Evolutionary conservation across 306 rosid genomes (phyloP), one percentile per base, ranked within the genome.

Genomic region (Argentina anserina): DNA sequence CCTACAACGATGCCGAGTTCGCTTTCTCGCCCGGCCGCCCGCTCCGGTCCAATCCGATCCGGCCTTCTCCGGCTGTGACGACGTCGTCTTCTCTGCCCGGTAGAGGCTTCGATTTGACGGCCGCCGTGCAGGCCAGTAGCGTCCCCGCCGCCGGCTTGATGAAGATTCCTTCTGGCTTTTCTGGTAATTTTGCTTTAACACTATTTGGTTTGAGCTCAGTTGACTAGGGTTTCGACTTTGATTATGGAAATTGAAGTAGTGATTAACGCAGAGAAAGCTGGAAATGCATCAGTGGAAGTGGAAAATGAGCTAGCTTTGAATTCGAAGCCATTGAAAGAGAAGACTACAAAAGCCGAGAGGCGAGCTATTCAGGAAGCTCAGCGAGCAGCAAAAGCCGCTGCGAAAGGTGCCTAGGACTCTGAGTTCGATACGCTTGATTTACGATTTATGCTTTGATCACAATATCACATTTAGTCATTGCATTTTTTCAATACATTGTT

Each of bases 321-420:
- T 77, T 69, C 81, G 23, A 83, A 84, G 85, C 82, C 88, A 7
- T 75, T 79, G 46, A 90, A 88, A 75, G 87, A 56, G 59, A 90
- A 88, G 83, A 78, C 87, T 33, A 83, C 96, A 10, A 92, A 88
- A 83, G 97, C 93, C 64, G 96, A 92, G 84, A 90, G 96, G 76
- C 89, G 93, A 21, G 93, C 97, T 33, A 41, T 90, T 79, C 98
- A 92, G 73, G 98, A 92, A 68, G 96, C 92, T 67, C 97, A 92
- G 53, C 83, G 97, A 87, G 96, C 93, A 59, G 91, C 90, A 58
- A 92, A 92, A 86, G 97, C 87, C 63, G 84, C 86, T 68, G 81
- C 89, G 7, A 92, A 92, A 84, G 95, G 97, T 92, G 75, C 47
- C 0, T 23, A 7, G 2, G 5, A n/a, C n/a, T n/a, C n/a, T 10